Base-by-base conservation (phyloP, 202 grass and related monocot species). In the Panicum hallii region DNA sequence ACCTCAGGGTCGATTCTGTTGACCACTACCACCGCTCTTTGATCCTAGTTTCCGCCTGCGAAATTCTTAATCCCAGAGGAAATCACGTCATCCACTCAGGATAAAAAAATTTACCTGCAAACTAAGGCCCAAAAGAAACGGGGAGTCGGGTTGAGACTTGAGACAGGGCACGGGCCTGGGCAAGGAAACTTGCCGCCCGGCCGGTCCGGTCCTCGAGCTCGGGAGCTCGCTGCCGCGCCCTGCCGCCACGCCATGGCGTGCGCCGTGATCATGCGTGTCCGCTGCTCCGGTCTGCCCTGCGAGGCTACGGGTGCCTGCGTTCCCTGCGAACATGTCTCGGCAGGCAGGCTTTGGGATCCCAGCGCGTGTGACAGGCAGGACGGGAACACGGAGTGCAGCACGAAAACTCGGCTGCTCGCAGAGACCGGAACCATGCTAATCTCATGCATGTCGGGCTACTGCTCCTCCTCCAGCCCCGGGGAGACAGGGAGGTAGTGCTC, bases 391-490 rank as follows among this genome's bases (percentile, higher is more conserved):
- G 53, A 75, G 69, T 43, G 42, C 60, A 54, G 63, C 71, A 79
- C 80, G 77, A 70, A 66, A 87, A 44, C 76, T 77, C 75, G 71
- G 71, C 13, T 66, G 55, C 26, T 6, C n/a, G 22, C 22, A 22
- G 22, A 40, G 81, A n/a, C 89, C 81, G 66, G 70, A 80, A 72
- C 80, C 76, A 87, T 55, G 76, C 85, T 70, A 49, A 70, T 70
- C 70, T 47, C 64, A 48, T 87, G 81, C 76, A 77, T 90, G 81
- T 84, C 89, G 70, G 89, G 56, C 77, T 41, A 72, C 74, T 83
- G 70, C 53, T 64, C 40, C 53, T 64, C 40, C 89, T 69, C 22
- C 23, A 10, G 58, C 28, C 66, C 66, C 66, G 55, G 67, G 79
- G 79, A 58, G 30, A 64, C 65, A 70, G 26, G 9, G 41, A 46